phyloP scores from a whole-genome alignment of 768 basidiomycete genomes.

The Phanerochaete carnosa region DNA sequence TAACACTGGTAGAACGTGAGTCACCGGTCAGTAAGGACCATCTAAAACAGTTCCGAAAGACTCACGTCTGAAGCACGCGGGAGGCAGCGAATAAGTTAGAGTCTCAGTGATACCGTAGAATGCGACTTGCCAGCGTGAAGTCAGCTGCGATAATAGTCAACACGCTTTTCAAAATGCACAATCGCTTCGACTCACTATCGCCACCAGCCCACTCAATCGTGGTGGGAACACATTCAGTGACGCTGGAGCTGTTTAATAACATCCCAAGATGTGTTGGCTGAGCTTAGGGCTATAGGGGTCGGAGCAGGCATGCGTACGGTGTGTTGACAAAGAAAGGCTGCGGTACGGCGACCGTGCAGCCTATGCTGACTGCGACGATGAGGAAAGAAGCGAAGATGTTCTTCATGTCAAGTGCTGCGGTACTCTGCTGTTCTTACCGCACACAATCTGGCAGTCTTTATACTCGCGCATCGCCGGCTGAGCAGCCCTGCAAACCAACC shows the following conservation, averaged over 20 bases:
- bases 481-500: too few relatives aligned
- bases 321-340: background rate
- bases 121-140: too few relatives aligned
- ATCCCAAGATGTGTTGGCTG: background rate
- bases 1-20: too few relatives aligned
- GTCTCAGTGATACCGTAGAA: too few relatives aligned
- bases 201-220: background rate
- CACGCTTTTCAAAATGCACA: too few relatives aligned
- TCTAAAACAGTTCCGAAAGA: too few relatives aligned
- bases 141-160: too few relatives aligned
- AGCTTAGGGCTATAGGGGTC: background rate
- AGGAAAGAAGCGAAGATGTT: background rate
- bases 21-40: too few relatives aligned
- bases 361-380: background rate
- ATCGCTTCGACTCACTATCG: too few relatives aligned
- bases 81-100: too few relatives aligned
- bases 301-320: background rate
- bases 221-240: background rate
- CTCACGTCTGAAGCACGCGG: too few relatives aligned
- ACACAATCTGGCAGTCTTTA: background rate
- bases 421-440: background rate
- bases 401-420: background rate
- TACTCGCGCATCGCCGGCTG: too few relatives aligned
- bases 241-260: background rate
- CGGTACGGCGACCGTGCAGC: background rate